Base-by-base conservation (phyloP, 2,329 filamentous ascomycete genomes). In the Sordariomycetes sp. region DNA sequence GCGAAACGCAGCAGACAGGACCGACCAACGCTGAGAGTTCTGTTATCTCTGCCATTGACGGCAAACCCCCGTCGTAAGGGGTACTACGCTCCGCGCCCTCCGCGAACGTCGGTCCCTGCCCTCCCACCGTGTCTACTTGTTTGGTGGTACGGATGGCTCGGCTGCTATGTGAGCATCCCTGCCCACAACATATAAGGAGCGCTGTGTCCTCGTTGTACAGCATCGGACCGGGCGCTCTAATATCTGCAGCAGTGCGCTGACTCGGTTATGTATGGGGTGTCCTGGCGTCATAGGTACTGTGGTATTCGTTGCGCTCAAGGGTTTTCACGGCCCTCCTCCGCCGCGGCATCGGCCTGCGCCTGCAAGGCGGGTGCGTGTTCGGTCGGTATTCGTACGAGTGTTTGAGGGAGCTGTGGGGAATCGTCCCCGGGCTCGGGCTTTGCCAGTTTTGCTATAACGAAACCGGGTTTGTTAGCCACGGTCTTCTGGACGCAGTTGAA, bases 361-460 rank as follows among this genome's bases (percentile, higher is more conserved):
- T 86, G 83, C 7, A 87, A 69, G 25, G 81, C 74, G 28, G 83
- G 83, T 14, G 83, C 84, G 71, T 92, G 88, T 64, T 93, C 87
- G 18, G 89, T 91, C 1, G 90, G 90, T 64, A 94, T 93, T 62
- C 90, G 83, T 40, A 95, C 90, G 18, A 95, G 78, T 20, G 89
- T 93, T 68, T 93, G 88, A 1, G 90, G 90, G 48, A 94, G 75
- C 48, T 81, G 73, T 40, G 75, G 70, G 2, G 70, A 66, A 51
- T 76, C 71, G 55, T 70, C 68, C 32, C 74, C 71, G 52, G 74
- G 66, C 64, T 79, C 78, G 2, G 85, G 80, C 64, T 80, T 84
- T 18, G 88, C 81, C 28, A 92, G 76, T 76, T 89, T 89, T 59
- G 82, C 88, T 91, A 24, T 34, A 53, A 20, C 18, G 24, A 53